Base-by-base conservation (phyloP, 805 yeast genomes). In the Candida xyloterini region DNA sequence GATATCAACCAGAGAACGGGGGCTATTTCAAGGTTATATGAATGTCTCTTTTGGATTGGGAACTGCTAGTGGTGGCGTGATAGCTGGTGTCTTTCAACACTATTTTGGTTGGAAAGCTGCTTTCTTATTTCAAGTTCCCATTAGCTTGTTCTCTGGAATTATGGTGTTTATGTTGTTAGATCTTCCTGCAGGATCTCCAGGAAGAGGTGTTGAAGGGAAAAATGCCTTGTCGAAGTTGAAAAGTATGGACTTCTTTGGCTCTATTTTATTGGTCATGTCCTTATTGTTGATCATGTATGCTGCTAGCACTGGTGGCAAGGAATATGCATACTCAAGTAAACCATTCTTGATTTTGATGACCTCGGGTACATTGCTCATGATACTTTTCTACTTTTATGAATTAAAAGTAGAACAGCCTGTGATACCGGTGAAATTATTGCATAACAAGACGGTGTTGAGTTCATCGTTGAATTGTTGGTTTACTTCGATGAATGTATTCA, bases 1-100 rank as follows among this genome's bases (percentile, higher is more conserved):
- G 33, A 81, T 89, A 20, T 80, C 93, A 2, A 71, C 84, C 45
- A 70, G 93, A 40, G 77, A 81, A 29, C 70, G 96, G 43, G 95
- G 95, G 1, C 60, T 85, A 22, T 86, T 77, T 59, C 96, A 89
- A 57, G 96, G 96, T 0, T 58, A 84, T 36, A 84, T 84, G 25
- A 88, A 88, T 57, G 68, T 88, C 14, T 78, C 78, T 29, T 89
- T 74, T 55, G 91, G 89, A 10, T 56, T 79, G 14, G 96, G 96
- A 4, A 81, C 87, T 2, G 81, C 84, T 0, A 58, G 73, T 33
- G 95, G 95, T 11, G 90, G 89, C 1, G 56, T 75, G 3, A 53
- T 78, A 29, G 84, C 83, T 21, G 88, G 89, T 1, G 47, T 72
- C 15, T 62, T 81, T 36, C 71, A 81, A 23, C 63, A 65, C 7